These are phyloP conservation scores for Solanum stenotomum DNA, from an alignment of 257 asterid species.

Conservation along the genomic window DNA sequence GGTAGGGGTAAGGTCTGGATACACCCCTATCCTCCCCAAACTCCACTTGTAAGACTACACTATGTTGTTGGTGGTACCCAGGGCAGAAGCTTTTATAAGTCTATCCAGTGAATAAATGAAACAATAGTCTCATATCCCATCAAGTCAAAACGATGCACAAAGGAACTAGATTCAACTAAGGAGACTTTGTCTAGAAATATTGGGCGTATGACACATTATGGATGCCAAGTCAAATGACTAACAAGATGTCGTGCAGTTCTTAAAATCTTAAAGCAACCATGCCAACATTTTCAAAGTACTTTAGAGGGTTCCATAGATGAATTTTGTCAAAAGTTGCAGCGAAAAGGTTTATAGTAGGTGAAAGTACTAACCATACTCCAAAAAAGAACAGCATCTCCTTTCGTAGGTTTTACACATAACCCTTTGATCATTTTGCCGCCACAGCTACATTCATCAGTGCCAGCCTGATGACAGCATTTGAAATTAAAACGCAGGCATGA, in stretches of 20 bases:
- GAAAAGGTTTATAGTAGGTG: neutral
- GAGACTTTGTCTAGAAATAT: neutral
- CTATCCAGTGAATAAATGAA: neutral
- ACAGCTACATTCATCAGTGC: constrained; percentile 66
- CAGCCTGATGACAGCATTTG: constrained; percentile 40
- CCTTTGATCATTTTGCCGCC: constrained; percentile 72
- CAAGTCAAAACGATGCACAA: neutral
- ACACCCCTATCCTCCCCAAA: neutral
- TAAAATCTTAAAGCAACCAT: neutral
- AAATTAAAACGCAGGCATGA: neutral
- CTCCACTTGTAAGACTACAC: neutral
- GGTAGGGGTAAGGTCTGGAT: neutral
- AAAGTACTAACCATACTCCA: constrained; percentile 83
- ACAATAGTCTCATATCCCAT: neutral
- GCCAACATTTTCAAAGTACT: neutral
- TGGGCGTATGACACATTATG: neutral
- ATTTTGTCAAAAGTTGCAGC: neutral
- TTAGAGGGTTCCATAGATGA: neutral
- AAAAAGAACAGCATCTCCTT: constrained; percentile 89
- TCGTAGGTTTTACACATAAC: constrained; percentile 59
- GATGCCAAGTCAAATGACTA: neutral
- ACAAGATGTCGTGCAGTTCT: neutral
- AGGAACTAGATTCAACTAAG: neutral
- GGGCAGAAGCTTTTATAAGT: neutral
- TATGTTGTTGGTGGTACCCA: neutral